Evolutionary conservation across 2,329 filamentous ascomycete species (phyloP), one percentile per base, ranked within the genome.

Genomic region (Pseudopyrenochaeta lycopersici): DNA sequence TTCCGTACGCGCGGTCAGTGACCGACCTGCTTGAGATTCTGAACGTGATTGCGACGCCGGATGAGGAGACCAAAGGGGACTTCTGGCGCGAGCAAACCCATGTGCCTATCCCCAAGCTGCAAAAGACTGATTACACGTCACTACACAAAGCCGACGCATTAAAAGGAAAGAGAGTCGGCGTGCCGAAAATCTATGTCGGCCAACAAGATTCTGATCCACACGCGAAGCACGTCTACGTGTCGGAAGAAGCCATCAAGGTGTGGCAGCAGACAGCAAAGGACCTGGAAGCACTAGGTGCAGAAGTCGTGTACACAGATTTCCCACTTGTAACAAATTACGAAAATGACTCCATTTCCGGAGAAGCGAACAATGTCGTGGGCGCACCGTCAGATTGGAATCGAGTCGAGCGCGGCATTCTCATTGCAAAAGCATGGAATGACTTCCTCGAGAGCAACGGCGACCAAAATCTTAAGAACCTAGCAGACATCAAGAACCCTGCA

Each of bases 71-170:
- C 0, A 46, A 57, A 3, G 79, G 81, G 1, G 84, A 87, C 54
- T 86, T 87, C 59, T 86, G 84, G 79, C 74, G 82, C 3, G 75
- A 80, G 14, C 84, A 87, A 50, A 69, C 67, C 0, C 77, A 78
- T 44, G 70, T 85, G 0, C 35, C 71, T 1, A 62, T 85, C 1
- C 77, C 78, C 0, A 66, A 68, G 10, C 60, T 71, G 10, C 58
- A 72, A 2, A 70, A 72, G 0, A 74, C 78, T 2, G 32, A 65
- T 1, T 74, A 75, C 17, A 75, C 73, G n/a, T 66, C 66, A 2
- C 56, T 84, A 1, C 62, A 64, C 10, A 46, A 71, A 0, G 14
- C 54, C 3, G 54, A 57, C 2, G 72, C 78, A 0, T 60, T 85
- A 1, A 52, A 56, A 17, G 82, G 80, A 0, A 80, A 80, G 48